Conservation (phyloP, 1,284 basidiomycete species). For the Sporisorium reilianum region DNA sequence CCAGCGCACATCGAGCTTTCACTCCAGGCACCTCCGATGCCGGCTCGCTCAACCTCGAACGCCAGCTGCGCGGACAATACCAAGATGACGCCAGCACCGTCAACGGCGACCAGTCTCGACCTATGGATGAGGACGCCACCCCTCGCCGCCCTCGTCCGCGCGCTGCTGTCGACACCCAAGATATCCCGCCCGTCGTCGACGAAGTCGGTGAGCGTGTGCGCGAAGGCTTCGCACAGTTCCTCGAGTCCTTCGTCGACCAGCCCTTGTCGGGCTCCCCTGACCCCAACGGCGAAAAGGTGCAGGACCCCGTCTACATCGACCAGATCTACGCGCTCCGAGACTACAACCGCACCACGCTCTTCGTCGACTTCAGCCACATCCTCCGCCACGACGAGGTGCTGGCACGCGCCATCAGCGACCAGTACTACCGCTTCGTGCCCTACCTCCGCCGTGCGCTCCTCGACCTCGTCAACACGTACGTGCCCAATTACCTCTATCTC, state of each 20-base stretch:
- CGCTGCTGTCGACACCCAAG: slow-evolving; percentile 58
- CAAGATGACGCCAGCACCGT: slow-evolving; percentile 42
- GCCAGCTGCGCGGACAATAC: slow-evolving; percentile 39
- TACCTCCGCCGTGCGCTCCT: slow-evolving; percentile 91
- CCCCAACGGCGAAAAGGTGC: slow-evolving; percentile 70
- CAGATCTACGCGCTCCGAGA: slow-evolving; percentile 94
- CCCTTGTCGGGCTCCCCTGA: slow-evolving; percentile 72
- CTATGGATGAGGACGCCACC: slow-evolving; percentile 47
- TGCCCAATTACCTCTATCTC: slow-evolving; percentile 92
- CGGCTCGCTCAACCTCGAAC: slow-evolving; percentile 46
- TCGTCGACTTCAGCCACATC: slow-evolving; percentile 93
- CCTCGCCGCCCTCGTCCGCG: slow-evolving; percentile 45
- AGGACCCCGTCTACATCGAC: slow-evolving; percentile 80
- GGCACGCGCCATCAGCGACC: slow-evolving; percentile 88
- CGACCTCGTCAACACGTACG: slow-evolving; percentile 86
- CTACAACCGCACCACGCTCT: slow-evolving; percentile 92
- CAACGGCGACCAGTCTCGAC: slow-evolving; percentile 32
- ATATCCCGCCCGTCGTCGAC: slow-evolving; percentile 88
- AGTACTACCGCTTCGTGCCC: slow-evolving; percentile 90
- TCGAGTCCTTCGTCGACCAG: slow-evolving; percentile 89
- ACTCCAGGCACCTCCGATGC: slow-evolving; percentile 46
- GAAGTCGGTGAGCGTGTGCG: slow-evolving; percentile 91
- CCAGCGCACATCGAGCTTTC: slow-evolving; percentile 33
- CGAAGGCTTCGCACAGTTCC: slow-evolving; percentile 88
- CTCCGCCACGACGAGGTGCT: slow-evolving; percentile 90